Base-by-base conservation (phyloP, 495 filamentous ascomycete species). In the Tirmania nivea region DNA sequence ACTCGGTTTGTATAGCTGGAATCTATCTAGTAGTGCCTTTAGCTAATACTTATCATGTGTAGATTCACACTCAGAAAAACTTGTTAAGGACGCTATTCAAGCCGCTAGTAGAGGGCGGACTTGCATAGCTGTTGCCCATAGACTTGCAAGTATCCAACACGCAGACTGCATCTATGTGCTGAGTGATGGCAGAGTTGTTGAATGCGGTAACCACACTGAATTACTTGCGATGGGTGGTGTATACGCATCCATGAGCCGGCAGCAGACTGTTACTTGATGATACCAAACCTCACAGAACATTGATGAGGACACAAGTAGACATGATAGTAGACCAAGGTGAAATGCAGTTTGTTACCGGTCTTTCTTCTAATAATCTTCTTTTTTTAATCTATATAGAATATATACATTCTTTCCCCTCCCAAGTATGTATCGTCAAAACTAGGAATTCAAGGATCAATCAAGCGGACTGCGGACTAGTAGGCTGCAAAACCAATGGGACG, bases 1-100 rank as follows among this genome's bases (percentile, higher is more conserved):
- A 0, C 60, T 85, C 16, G 80, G 39, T 80, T 58, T 65, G 74
- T 0, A 63, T 31, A 31, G 25, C 7, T 31, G 25, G 7, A 31
- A 31, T 31, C 25, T 1, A 31, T 31, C 7, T 3, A 31, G 25
- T 3, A 31, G 25, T 3, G 25, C 39, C 12, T 45, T 4, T 45
- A 14, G 39, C 39, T 45, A 8, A 45, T 19, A 45, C 14, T 45
- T 45, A 8, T 42, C 10, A n/a, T 45, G 39, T 45, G 17, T 14
- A 45, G 39, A 65, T 52, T 59, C 61, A 0, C 56, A 59, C 47
- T 59, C 57, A 3, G 62, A 65, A 54, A 57, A 59, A 45, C 14
- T 63, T 0, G 56, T 64, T 4, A 61, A 64, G 50, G 54, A 59
- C 17, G 58, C 58, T 5, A 42, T 63, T 7, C 60, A 56, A 19